Evolutionary conservation across 1,284 basidiomycete species (phyloP).

Genomic region (Microstroma glucosiphilum): DNA sequence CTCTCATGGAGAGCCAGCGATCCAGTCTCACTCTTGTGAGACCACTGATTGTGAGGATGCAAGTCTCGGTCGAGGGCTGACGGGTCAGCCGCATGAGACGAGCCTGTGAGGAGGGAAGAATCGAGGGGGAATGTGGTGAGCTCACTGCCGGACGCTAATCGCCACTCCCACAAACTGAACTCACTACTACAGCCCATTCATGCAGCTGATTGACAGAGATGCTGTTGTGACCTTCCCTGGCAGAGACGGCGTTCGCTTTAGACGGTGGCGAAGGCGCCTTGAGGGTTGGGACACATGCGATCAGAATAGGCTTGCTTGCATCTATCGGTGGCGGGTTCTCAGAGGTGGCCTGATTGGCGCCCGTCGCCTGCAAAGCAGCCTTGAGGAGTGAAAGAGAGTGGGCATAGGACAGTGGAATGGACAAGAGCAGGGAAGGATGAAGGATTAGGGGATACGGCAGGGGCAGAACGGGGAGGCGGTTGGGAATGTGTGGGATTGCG

Average conservation of each 20-base stretch:
- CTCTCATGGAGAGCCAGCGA: slow-evolving; percentile 39
- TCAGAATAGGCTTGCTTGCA: slow-evolving; percentile 31
- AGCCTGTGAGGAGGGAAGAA: slow-evolving; percentile 30
- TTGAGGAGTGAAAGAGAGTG: slow-evolving; percentile 47
- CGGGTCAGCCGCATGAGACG: slow-evolving; percentile 44
- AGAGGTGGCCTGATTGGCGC: slow-evolving; percentile 19
- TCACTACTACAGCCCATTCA: slow-evolving; percentile 41
- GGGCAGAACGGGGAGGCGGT: slow-evolving; percentile 39
- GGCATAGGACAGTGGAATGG: slow-evolving; percentile 41
- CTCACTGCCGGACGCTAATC: slow-evolving; percentile 11
- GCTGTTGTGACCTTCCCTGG: slow-evolving; percentile 13
- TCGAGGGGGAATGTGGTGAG: slow-evolving; percentile 13
- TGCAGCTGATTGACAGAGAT: slow-evolving; percentile 24
- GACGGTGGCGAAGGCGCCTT: slow-evolving; percentile 9
- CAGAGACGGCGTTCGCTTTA: neutral
- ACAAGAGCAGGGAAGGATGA: slow-evolving; percentile 46
- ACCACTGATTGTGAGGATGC: slow-evolving; percentile 44
- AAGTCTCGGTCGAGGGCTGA: slow-evolving; percentile 41
- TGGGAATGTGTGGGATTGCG: slow-evolving; percentile 21
- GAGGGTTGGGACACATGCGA: slow-evolving; percentile 40
- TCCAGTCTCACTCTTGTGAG: slow-evolving; percentile 41
- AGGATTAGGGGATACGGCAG: slow-evolving; percentile 47
- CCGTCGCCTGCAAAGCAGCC: slow-evolving; percentile 28
- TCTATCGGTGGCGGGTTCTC: slow-evolving; percentile 24
- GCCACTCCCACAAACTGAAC: too few species aligned